Base-by-base conservation (phyloP, 2,329 filamentous ascomycete genomes). In the Trichoderma sp. region DNA sequence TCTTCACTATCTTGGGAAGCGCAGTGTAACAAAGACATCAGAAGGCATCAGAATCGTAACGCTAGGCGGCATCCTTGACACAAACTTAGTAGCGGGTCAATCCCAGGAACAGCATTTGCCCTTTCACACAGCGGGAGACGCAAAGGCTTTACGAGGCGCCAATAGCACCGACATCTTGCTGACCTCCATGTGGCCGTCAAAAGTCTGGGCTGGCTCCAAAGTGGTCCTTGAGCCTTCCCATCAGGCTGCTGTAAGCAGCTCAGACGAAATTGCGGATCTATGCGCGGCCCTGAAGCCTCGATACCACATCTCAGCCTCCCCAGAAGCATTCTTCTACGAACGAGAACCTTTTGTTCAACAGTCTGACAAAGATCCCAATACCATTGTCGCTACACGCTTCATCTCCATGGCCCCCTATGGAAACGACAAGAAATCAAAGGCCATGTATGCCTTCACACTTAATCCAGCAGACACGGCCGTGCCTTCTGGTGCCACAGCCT, bases 271-370 rank as follows among this genome's bases (percentile, higher is more conserved):
- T 55, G 90, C 94, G 6, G 92, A 97, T 72, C 86, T 99, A 12
- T 95, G 92, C 77, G 86, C 90, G 3, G 83, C 89, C 0, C 82
- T 99, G 23, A 96, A 94, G 79, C 96, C 96, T n/a, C 90, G 93
- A 32, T 99, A 99, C 78, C 95, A 98, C 80, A 91, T 98, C 77
- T 90, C 93, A 2, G 85, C 88, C 4, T 93, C 93, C 0, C 86
- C 89, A 1, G 80, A 79, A 9, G 82, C 86, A 7, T 90, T 90
- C 76, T 95, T 93, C 81, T 98, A 91, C 79, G 95, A 99, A 82
- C 90, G 96, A 70, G 96, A 98, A 81, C 94, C 95, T 0, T 99
- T 98, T 83, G 91, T 96, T 77, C 91, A 97, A 79, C 85, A 87
- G 1, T 75, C 81, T 7, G 79, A 81, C 47, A 81, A 82, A 15